Evolutionary conservation across 1,284 basidiomycete species (phyloP).

Genomic region (Somion occarium): DNA sequence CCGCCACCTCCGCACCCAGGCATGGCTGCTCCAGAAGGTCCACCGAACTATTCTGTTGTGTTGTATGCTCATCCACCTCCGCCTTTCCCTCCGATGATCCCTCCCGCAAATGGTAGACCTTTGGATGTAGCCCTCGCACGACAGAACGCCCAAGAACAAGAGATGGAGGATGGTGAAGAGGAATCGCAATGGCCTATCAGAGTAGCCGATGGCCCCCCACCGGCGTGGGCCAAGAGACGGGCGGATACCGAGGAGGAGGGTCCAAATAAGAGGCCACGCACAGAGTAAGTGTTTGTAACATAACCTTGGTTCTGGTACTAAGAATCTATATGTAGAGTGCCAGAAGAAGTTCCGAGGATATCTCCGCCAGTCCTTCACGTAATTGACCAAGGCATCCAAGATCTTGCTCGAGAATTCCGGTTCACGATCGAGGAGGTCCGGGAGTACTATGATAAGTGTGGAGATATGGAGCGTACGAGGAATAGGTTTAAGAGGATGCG

Average conservation of each 20-base stretch:
- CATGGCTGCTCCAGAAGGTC: conserved; percentile 10
- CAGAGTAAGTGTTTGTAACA: conserved; percentile 18
- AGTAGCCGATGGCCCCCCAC: conserved; percentile 55
- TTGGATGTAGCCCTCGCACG: conserved; percentile 21
- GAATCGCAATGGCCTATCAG: conserved; percentile 60
- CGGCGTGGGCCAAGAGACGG: conserved; percentile 63
- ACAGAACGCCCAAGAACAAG: conserved; percentile 28
- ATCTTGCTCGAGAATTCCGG: conserved; percentile 59
- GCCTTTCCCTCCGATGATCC: conserved; percentile 15
- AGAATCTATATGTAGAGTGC: not conserved
- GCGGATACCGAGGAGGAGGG: conserved; percentile 31
- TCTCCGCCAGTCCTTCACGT: conserved; percentile 40
- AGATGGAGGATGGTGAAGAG: conserved; percentile 54
- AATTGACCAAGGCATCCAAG: conserved; percentile 53
- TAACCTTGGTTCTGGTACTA: not conserved
- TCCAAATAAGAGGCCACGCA: conserved; percentile 23
- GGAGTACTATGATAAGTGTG: conserved; percentile 66
- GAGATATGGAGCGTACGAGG: conserved; percentile 60
- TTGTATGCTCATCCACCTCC: conserved; percentile 11
- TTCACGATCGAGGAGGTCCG: conserved; percentile 71
- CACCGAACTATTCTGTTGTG: conserved; percentile 3
- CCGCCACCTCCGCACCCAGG: conserved; percentile 14
- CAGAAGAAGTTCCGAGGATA: not conserved
- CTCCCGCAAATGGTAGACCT: conserved; percentile 12
- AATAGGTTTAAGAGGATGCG: conserved; percentile 63